These are phyloP conservation scores for Alternaria hordeiaustralica DNA, from an alignment of 2,329 filamentous ascomycete genomes.

Conservation along the genomic window DNA sequence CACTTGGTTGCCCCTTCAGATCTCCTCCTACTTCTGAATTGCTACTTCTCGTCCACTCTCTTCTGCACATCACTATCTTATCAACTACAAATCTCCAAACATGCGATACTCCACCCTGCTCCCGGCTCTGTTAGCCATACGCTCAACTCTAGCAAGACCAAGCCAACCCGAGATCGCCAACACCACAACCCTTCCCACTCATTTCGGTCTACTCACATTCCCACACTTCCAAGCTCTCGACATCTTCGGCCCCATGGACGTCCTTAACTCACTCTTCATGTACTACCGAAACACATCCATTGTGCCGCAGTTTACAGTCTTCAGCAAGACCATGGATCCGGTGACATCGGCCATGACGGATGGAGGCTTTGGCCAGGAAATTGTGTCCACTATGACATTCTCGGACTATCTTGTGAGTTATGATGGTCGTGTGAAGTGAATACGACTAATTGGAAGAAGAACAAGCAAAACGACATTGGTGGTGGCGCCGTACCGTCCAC, in stretches of 20 bases:
- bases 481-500: neutral
- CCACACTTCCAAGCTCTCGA: constrained; percentile 41
- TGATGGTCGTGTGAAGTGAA: neutral
- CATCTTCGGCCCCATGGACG: constrained; percentile 55
- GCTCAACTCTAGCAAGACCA: constrained; percentile 11
- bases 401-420: constrained; percentile 51
- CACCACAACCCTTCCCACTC: constrained; percentile 28
- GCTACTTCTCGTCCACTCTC: neutral
- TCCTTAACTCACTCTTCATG: constrained; percentile 46
- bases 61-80: neutral
- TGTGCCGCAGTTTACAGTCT: constrained; percentile 33
- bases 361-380: constrained; percentile 44
- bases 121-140: constrained; percentile 13
- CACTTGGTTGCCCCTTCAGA: neutral
- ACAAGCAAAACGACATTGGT: neutral
- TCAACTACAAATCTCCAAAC: neutral
- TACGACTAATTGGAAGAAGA: neutral
- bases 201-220: constrained; percentile 33
- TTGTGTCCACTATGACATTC: constrained; percentile 62
- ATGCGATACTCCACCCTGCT: constrained; percentile 19
- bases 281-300: constrained; percentile 26
- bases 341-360: constrained; percentile 30
- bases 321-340: constrained; percentile 37
- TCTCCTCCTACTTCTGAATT: neutral
- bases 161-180: constrained; percentile 26